Conservation (phyloP, 805 yeast species). For the Yamadazyma sp. region DNA sequence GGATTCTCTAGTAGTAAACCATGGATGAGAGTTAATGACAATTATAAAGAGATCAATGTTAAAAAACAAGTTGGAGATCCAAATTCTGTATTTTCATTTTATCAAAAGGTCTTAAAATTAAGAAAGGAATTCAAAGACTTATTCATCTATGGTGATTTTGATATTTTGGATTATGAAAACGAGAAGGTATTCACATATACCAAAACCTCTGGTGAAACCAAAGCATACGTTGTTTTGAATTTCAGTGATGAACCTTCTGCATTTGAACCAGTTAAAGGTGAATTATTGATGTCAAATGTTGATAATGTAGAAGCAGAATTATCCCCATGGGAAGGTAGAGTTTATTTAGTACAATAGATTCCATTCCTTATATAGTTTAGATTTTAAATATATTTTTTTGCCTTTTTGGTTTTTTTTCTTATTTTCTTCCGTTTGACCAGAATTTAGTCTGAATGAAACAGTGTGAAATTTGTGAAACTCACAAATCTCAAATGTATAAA, state of each 20-base stretch:
- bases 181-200: constrained; percentile 39
- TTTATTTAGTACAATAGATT: constrained; percentile 18
- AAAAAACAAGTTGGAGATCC: constrained; percentile 44
- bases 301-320: constrained; percentile 22
- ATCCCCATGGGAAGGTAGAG: constrained; percentile 46
- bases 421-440: no score
- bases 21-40: constrained; percentile 53
- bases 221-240: constrained; percentile 41
- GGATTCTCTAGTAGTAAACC: constrained; percentile 51
- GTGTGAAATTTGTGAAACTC: no score
- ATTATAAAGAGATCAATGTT: constrained; percentile 48
- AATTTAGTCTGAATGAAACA: no score
- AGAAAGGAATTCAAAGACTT: constrained; percentile 46
- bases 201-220: constrained; percentile 30
- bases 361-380: neutral
- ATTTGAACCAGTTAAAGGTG: constrained; percentile 29
- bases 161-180: constrained; percentile 42
- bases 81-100: constrained; percentile 44
- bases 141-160: constrained; percentile 45
- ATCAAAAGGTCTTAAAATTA: constrained; percentile 38
- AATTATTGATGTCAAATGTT: constrained; percentile 31
- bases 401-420: no score
- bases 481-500: no score
- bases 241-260: constrained; percentile 31
- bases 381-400: neutral